Conservation (phyloP, 2,329 filamentous ascomycete genomes). For the Corinectria fuckeliana region DNA sequence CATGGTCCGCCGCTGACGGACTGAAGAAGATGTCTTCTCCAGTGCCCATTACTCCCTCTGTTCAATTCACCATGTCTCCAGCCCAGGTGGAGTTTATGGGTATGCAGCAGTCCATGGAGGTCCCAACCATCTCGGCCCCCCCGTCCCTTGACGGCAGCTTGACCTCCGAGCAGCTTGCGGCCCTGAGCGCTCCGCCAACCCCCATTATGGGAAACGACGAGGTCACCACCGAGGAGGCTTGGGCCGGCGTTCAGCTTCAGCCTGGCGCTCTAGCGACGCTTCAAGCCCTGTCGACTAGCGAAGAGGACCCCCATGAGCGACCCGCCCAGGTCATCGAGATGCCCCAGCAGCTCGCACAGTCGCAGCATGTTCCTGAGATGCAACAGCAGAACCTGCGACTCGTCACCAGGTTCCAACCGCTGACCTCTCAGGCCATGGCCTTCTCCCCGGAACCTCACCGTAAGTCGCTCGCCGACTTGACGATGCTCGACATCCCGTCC, state of each 20-base stretch:
- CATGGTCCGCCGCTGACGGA: constrained; percentile 53
- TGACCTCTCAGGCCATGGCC: constrained; percentile 24
- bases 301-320: constrained; percentile 68
- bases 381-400: constrained; percentile 58
- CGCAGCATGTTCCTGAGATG: constrained; percentile 49
- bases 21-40: constrained; percentile 61
- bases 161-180: constrained; percentile 85
- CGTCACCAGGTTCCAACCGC: constrained; percentile 50
- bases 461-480: constrained; percentile 74
- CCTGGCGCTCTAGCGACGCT: constrained; percentile 82
- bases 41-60: constrained; percentile 68
- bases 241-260: constrained; percentile 78
- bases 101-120: constrained; percentile 64
- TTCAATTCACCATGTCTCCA: constrained; percentile 77
- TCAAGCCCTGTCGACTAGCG: constrained; percentile 70
- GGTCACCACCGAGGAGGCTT: constrained; percentile 64
- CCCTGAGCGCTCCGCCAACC: constrained; percentile 83
- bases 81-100: constrained; percentile 75
- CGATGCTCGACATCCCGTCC: constrained; percentile 85
- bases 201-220: constrained; percentile 70
- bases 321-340: constrained; percentile 53
- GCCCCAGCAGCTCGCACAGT: constrained; percentile 28
- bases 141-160: constrained; percentile 91
- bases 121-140: constrained; percentile 79
- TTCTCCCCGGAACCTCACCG: constrained; percentile 44